A percentile compares a stretch with the other conserved stretches of the same genome.
Evolutionary conservation across 129 eudicot species (phyloP).

Genomic region (Chrysanthemum makinoi): DNA sequence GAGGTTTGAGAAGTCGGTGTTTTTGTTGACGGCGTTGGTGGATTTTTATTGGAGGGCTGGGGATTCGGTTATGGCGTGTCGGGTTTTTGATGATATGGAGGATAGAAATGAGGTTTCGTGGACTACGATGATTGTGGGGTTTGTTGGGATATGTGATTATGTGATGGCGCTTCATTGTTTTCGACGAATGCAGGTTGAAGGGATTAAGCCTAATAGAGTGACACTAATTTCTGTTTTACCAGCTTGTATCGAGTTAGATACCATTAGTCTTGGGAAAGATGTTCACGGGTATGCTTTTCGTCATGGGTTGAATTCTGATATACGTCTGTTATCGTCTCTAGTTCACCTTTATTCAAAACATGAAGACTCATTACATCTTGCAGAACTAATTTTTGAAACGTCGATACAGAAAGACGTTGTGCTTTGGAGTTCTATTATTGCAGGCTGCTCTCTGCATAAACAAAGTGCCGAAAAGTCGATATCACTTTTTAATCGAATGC

Average conservation of each 20-base stretch:
- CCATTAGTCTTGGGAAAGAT: conserved; percentile 43
- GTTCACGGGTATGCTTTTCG: conserved; percentile 64
- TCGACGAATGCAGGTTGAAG: conserved; percentile 47
- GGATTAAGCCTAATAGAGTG: conserved; percentile 54
- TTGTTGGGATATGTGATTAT: conserved; percentile 35
- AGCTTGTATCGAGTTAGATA: conserved; percentile 34
- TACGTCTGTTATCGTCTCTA: conserved; percentile 44
- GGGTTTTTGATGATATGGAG: conserved; percentile 46
- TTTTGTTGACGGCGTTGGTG: conserved; percentile 52
- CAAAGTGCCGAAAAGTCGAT: conserved; percentile 44
- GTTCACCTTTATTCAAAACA: conserved; percentile 45
- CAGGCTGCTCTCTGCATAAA: conserved; percentile 41
- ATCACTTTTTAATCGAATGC: conserved; percentile 50
- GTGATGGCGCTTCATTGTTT: conserved; percentile 42
- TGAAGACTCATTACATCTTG: conserved; percentile 25
- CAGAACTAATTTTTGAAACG: conserved; percentile 33
- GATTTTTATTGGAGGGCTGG: conserved; percentile 50
- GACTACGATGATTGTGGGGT: conserved; percentile 74
- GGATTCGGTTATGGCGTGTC: conserved; percentile 39
- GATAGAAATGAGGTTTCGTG: conserved; percentile 65
- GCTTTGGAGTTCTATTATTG: conserved; percentile 62
- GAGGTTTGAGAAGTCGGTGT: conserved; percentile 41
- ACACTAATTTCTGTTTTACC: conserved; percentile 54
- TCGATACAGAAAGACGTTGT: conserved; percentile 45
- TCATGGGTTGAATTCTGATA: conserved; percentile 46